These are phyloP conservation scores for Chenopodium album DNA, from an alignment of 148 eudicot species.

Conservation along the genomic window DNA sequence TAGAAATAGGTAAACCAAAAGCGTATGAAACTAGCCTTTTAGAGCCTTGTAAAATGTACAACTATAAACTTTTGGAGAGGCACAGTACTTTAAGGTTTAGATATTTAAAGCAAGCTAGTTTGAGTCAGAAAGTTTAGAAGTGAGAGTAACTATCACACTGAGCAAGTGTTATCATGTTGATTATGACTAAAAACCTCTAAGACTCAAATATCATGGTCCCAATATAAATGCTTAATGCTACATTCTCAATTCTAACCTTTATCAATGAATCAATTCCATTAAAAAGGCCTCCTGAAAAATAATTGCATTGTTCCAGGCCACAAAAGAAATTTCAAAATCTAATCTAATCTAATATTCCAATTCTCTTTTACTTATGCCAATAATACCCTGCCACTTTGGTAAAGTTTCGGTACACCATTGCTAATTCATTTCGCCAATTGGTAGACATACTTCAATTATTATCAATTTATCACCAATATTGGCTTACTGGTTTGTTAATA, in stretches of 20 bases:
- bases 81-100: too few relatives aligned
- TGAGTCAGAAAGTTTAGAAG: too few relatives aligned
- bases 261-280: neutral
- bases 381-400: too few relatives aligned
- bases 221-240: neutral
- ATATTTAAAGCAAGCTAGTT: too few relatives aligned
- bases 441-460: too few relatives aligned
- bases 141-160: neutral
- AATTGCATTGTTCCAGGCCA: neutral
- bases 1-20: neutral
- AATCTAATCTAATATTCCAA: neutral
- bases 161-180: neutral
- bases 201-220: neutral
- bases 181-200: neutral
- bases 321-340: neutral
- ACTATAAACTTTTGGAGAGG: too few relatives aligned
- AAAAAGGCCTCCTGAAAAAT: neutral
- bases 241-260: neutral
- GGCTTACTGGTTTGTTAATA: too few relatives aligned
- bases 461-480: too few relatives aligned
- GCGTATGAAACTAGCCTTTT: neutral
- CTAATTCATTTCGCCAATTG: too few relatives aligned
- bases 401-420: too few relatives aligned
- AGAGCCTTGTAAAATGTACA: neutral
- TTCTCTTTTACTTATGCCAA: neutral